phyloP scores from a whole-genome alignment of 2,329 filamentous ascomycete species.

The Venturia pyrina region DNA sequence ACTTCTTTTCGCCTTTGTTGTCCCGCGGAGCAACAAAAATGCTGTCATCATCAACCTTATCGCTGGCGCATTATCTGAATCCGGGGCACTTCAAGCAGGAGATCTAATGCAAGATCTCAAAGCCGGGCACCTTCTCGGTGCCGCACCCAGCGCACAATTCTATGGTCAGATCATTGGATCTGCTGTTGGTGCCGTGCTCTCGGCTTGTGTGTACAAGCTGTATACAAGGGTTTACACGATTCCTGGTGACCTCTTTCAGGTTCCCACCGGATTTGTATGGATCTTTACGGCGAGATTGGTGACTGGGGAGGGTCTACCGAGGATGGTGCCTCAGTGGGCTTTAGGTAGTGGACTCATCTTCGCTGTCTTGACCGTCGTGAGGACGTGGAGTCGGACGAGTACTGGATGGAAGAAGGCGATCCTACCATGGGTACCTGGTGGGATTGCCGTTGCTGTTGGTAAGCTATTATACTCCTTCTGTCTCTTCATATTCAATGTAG shows the following conservation, averaged over 20 bases:
- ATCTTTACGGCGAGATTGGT: slow-evolving; percentile 91
- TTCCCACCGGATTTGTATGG: slow-evolving; percentile 94
- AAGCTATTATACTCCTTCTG: slow-evolving; percentile 23
- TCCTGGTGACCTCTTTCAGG: slow-evolving; percentile 81
- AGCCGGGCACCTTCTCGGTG: slow-evolving; percentile 85
- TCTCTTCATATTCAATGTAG: neutral
- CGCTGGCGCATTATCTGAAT: slow-evolving; percentile 78
- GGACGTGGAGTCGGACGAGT: slow-evolving; percentile 36
- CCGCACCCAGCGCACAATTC: slow-evolving; percentile 89
- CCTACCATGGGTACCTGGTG: slow-evolving; percentile 71
- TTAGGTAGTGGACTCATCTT: slow-evolving; percentile 66
- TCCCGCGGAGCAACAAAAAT: slow-evolving; percentile 63
- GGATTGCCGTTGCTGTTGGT: slow-evolving; percentile 92
- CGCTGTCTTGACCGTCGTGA: slow-evolving; percentile 56
- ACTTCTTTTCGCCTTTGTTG: slow-evolving; percentile 84
- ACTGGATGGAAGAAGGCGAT: slow-evolving; percentile 25
- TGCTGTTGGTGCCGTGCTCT: slow-evolving; percentile 74
- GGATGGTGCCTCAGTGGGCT: slow-evolving; percentile 74
- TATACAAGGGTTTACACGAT: slow-evolving; percentile 87
- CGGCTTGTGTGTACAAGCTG: slow-evolving; percentile 76
- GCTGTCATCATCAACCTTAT: slow-evolving; percentile 93
- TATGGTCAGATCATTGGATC: slow-evolving; percentile 92
- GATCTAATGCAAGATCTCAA: slow-evolving; percentile 97
- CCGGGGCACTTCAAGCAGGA: slow-evolving; percentile 83
- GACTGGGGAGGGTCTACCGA: slow-evolving; percentile 77